A percentile compares a stretch with the other conserved stretches of the same genome.
These are phyloP conservation scores for Alloascoidea africana DNA, from an alignment of 805 yeast species.

Conservation along the genomic window DNA sequence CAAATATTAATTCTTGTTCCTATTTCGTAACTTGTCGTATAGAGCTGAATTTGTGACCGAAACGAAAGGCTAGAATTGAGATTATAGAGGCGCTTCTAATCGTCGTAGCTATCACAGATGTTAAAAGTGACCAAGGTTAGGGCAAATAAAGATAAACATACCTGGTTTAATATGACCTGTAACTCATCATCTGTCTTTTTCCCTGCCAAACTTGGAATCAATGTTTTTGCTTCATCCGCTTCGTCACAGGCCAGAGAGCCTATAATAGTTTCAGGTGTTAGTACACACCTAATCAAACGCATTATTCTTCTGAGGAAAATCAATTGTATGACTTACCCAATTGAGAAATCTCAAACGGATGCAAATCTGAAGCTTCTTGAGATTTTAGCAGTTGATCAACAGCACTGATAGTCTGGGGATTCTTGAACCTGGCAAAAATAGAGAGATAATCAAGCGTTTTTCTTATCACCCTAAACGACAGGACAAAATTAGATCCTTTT, in stretches of 20 bases:
- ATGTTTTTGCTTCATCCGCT: slow-evolving; percentile 90
- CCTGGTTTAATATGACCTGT: slow-evolving; percentile 76
- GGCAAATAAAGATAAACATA: slow-evolving; percentile 47
- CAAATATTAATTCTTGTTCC: too few species aligned
- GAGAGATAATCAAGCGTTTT: slow-evolving; percentile 82
- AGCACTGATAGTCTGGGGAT: slow-evolving; percentile 83
- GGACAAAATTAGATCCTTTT: not conserved
- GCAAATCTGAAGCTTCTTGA: slow-evolving; percentile 61
- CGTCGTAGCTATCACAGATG: not conserved
- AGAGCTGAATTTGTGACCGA: not conserved
- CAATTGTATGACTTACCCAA: slow-evolving; percentile 21
- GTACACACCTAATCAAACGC: not conserved
- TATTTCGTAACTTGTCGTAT: too few species aligned
- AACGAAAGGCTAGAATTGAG: not conserved
- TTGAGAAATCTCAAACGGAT: slow-evolving; percentile 94
- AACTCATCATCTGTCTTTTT: slow-evolving; percentile 80
- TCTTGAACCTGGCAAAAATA: slow-evolving; percentile 80
- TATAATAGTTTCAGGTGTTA: slow-evolving; percentile 11
- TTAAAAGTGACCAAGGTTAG: slow-evolving; percentile 7
- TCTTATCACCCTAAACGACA: slow-evolving; percentile 45
- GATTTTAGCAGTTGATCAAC: slow-evolving; percentile 74
- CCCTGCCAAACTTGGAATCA: slow-evolving; percentile 73
- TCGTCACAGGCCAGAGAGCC: slow-evolving; percentile 91
- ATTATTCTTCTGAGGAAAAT: not conserved
- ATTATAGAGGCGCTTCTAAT: slow-evolving; percentile 1